Evolutionary conservation across 1,284 basidiomycete species (phyloP).

Genomic region (Coriolopsis trogii): DNA sequence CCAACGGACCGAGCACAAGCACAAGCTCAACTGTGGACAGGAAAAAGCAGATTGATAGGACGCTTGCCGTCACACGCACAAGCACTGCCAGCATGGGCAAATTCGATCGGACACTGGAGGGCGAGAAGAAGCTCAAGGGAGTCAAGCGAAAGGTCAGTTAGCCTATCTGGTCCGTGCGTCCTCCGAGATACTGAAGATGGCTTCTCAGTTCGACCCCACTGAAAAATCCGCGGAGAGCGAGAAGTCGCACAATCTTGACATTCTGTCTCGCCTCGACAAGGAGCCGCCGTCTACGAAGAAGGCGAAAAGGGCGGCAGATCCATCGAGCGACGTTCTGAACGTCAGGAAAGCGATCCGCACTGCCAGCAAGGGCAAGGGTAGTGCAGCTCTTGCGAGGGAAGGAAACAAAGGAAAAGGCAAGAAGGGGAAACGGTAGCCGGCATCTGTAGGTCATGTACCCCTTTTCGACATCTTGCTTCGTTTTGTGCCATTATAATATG

Average conservation of each 20-base stretch:
- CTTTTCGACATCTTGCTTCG: neutral
- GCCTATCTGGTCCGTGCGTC: neutral
- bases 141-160: conserved; percentile 88
- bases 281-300: conserved; percentile 41
- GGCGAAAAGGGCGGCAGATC: conserved; percentile 60
- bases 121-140: conserved; percentile 88
- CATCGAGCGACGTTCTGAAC: conserved; percentile 64
- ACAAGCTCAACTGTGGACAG: conserved; percentile 43
- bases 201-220: conserved; percentile 75
- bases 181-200: conserved; percentile 1
- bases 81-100: conserved; percentile 94
- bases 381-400: conserved; percentile 50
- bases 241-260: conserved; percentile 71
- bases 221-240: conserved; percentile 71
- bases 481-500: neutral
- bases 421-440: conserved; percentile 25
- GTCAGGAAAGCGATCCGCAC: conserved; percentile 87
- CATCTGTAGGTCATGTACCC: no score
- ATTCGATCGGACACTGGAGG: conserved; percentile 89
- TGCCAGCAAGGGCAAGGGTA: conserved; percentile 70
- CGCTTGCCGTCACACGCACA: conserved; percentile 76
- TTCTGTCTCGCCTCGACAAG: conserved; percentile 80
- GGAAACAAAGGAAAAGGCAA: conserved; percentile 32
- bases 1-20: conserved; percentile 21
- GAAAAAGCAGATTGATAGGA: conserved; percentile 78